Evolutionary conservation across 2,329 filamentous ascomycete genomes (phyloP), one percentile per base, ranked within the genome.

Genomic region (Aureobasidium sp.): DNA sequence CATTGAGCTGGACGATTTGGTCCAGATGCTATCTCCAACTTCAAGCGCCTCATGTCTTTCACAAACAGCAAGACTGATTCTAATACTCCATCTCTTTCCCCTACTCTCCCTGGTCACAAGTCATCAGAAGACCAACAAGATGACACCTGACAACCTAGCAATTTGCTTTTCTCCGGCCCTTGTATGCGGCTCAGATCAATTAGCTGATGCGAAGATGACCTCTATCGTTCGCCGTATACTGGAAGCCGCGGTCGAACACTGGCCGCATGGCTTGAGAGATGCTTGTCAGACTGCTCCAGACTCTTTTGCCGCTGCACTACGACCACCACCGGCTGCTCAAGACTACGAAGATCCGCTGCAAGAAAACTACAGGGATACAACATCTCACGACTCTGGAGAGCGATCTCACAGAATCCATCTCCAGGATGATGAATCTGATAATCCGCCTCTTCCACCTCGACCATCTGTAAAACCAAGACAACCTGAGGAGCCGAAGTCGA

Each of bases 111-210:
- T 72, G 1, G 76, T 83, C 4, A 72, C 80, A 9, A 70, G 71
- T 27, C 73, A 77, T 34, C 71, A 77, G 54, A 69, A 76, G n/a
- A 65, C 74, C 52, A 84, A 83, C 71, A 82, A 81, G 65, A 84
- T 84, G 81, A 79, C 73, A 3, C 68, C 80, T 0, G 77, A 78
- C 50, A 83, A 83, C 54, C 67, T 84, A 39, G 78, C 80, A 15
- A 79, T 83, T 6, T 82, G 80, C 66, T 79, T 83, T 66, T 78
- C 79, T 3, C 81, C 81, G 39, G 77, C 78, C 42, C 69, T 84
- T 4, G 67, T 83, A 13, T 77, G 77, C 64, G 80, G 81, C 0
- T 77, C 79, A 3, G 78, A 84, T 67, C 80, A 82, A 65, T 70
- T 82, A 41, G 78, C 81, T 63, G 81, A 84, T 64, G 79, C 78